Evolutionary conservation across 2,329 filamentous ascomycete species (phyloP).

Genomic region (Penicillium sp.): DNA sequence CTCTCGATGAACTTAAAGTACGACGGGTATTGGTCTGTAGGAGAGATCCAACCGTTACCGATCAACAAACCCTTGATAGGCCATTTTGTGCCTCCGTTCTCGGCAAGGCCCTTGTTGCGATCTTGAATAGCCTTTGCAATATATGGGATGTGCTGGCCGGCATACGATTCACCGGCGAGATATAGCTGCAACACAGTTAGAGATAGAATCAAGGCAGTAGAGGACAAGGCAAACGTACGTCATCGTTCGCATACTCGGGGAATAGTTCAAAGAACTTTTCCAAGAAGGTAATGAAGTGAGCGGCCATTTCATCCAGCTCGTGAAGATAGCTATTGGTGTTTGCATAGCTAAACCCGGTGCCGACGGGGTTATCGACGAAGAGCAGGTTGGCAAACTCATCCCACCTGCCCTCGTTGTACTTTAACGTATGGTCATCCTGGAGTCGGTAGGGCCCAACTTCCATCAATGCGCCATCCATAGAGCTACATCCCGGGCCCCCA

Average conservation of each 20-base stretch:
- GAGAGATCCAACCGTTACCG: conserved; percentile 96
- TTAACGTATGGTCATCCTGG: conserved; percentile 67
- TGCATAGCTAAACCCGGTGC: conserved; percentile 94
- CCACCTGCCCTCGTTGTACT: conserved; percentile 92
- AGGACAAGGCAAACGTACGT: conserved; percentile 61
- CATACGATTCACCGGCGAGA: conserved; percentile 92
- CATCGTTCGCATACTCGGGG: conserved; percentile 85
- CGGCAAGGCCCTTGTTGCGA: conserved; percentile 66
- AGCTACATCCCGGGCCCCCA: conserved; percentile 94
- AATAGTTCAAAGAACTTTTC: conserved; percentile 90
- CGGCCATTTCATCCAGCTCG: conserved; percentile 84
- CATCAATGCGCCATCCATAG: conserved; percentile 94
- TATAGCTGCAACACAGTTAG: conserved; percentile 64
- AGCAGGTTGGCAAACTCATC: conserved; percentile 96
- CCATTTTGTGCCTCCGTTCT: conserved; percentile 57
- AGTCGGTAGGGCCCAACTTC: conserved; percentile 92
- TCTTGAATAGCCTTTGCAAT: conserved; percentile 88
- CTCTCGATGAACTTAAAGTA: conserved; percentile 82
- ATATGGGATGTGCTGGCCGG: conserved; percentile 95
- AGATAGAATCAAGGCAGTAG: neutral
- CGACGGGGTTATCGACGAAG: conserved; percentile 96
- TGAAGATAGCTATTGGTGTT: conserved; percentile 82
- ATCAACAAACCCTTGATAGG: conserved; percentile 82
- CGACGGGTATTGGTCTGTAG: conserved; percentile 81
- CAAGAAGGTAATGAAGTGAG: conserved; percentile 82